These are phyloP conservation scores for Primulina huaijiensis DNA, from an alignment of 257 asterid genomes.

Conservation along the genomic window DNA sequence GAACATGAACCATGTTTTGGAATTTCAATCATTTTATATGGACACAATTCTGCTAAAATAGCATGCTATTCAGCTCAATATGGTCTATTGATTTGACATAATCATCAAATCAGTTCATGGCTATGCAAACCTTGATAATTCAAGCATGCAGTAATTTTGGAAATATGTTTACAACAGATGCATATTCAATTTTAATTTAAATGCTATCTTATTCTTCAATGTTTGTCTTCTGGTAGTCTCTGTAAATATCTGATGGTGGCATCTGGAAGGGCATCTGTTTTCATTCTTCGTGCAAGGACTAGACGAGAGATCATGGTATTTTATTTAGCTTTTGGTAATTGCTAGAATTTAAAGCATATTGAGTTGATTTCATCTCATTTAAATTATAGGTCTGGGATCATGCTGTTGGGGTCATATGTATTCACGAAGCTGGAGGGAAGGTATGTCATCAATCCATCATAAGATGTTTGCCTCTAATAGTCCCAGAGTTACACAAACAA, in stretches of 20 bases:
- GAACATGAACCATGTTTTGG: slow-evolving; percentile 1
- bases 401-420: slow-evolving; percentile 84
- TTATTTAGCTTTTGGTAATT: slow-evolving; percentile 5
- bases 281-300: slow-evolving; percentile 51
- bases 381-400: slow-evolving; percentile 86
- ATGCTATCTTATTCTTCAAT: slow-evolving; percentile 1
- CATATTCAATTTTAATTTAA: neutral
- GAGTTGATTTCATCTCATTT: slow-evolving; percentile 24
- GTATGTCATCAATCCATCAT: slow-evolving; percentile 30
- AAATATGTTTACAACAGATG: neutral
- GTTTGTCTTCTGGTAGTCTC: slow-evolving; percentile 45
- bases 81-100: neutral
- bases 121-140: neutral
- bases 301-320: slow-evolving; percentile 50
- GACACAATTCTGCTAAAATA: slow-evolving; percentile 4
- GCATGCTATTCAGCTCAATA: neutral
- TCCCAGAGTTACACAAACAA: neutral
- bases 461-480: neutral
- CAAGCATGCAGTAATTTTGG: neutral
- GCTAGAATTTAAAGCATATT: slow-evolving; percentile 20
- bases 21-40: neutral
- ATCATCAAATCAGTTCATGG: neutral
- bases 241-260: slow-evolving; percentile 94
- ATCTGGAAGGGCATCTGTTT: slow-evolving; percentile 81
- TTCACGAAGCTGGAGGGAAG: slow-evolving; percentile 93